phyloP scores from a whole-genome alignment of 1,284 basidiomycete species.

The Lignosus rhinocerotis region DNA sequence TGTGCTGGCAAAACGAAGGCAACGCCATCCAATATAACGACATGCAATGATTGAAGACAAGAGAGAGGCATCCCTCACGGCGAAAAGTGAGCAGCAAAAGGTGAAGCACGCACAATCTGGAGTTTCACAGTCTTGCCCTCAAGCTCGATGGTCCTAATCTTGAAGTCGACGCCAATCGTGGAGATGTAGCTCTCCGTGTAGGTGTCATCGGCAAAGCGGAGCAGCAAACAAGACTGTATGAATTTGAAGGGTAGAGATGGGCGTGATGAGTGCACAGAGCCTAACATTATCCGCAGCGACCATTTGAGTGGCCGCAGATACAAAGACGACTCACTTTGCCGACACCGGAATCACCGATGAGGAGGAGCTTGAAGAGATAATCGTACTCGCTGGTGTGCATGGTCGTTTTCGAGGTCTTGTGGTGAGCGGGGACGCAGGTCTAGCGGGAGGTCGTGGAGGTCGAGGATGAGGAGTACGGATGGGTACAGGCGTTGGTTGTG shows the following conservation, averaged over 20 bases:
- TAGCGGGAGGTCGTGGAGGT: constrained; percentile 26
- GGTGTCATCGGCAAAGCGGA: constrained; percentile 99
- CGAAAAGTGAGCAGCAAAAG: background rate
- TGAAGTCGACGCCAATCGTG: constrained; percentile 99
- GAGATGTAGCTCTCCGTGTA: constrained; percentile 99
- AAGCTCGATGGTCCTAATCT: constrained; percentile 99
- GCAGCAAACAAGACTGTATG: constrained; percentile 87
- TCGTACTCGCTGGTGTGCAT: constrained; percentile 96
- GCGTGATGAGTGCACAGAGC: constrained; percentile 1
- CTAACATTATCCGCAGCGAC: constrained; percentile 8
- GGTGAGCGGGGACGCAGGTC: constrained; percentile 20
- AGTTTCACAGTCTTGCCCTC: constrained; percentile 99
- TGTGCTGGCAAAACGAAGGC: background rate
- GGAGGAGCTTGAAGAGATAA: constrained; percentile 96
- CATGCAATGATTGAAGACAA: background rate
- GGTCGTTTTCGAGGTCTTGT: constrained; percentile 28
- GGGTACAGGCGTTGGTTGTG: constrained; percentile 36
- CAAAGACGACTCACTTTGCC: constrained; percentile 70
- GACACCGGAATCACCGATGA: constrained; percentile 94
- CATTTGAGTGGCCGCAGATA: constrained; percentile 5
- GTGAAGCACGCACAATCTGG: constrained; percentile 83
- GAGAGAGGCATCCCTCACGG: background rate
- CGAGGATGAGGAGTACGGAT: constrained; percentile 27
- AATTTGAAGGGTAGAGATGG: background rate
- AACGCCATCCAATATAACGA: background rate